phyloP scores from a whole-genome alignment of 2,329 filamentous ascomycete genomes.

The Endocalyx cinctus region DNA sequence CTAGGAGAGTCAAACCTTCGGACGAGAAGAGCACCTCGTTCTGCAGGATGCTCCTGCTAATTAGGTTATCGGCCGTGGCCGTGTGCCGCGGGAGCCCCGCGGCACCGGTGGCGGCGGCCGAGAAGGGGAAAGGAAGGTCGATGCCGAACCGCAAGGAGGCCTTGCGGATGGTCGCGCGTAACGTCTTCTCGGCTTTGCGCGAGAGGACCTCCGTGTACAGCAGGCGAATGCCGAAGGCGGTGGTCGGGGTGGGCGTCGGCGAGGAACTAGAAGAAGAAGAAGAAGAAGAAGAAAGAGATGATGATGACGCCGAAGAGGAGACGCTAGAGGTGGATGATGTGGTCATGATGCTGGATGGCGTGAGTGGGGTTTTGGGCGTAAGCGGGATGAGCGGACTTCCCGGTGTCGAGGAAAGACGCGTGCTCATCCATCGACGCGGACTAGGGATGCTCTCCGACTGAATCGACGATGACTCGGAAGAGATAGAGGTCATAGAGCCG shows the following conservation, averaged over 20 bases:
- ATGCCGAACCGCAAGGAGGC: slow-evolving; percentile 45
- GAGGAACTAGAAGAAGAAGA: slow-evolving; percentile 6
- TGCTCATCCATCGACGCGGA: slow-evolving; percentile 23
- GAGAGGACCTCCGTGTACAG: slow-evolving; percentile 44
- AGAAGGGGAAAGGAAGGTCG: slow-evolving; percentile 35
- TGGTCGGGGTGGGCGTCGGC: slow-evolving; percentile 29
- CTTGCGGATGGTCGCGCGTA: slow-evolving; percentile 46
- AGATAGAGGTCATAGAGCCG: slow-evolving; percentile 20
- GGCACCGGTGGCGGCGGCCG: slow-evolving; percentile 35
- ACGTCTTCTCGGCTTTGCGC: slow-evolving; percentile 40
- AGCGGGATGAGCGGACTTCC: slow-evolving; percentile 34
- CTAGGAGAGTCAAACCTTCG: slow-evolving; percentile 54
- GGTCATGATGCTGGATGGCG: slow-evolving; percentile 27
- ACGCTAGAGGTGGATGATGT: slow-evolving; percentile 24
- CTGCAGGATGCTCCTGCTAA: slow-evolving; percentile 53
- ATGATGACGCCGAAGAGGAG: too few relatives aligned
- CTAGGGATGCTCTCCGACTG: slow-evolving; percentile 14
- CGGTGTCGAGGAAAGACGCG: slow-evolving; percentile 33
- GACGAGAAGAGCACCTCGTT: slow-evolving; percentile 58
- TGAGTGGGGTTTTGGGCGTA: slow-evolving; percentile 45
- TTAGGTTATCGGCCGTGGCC: slow-evolving; percentile 48
- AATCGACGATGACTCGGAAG: slow-evolving; percentile 16
- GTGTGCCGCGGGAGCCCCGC: too few relatives aligned
- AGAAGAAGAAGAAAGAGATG: too few relatives aligned
- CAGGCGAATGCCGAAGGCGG: slow-evolving; percentile 45